Percentiles rank a stretch among this genome's conserved stretches.
Evolutionary conservation across 2,329 filamentous ascomycete genomes (phyloP).

Genomic region (Ceratocystiopsis sp.): DNA sequence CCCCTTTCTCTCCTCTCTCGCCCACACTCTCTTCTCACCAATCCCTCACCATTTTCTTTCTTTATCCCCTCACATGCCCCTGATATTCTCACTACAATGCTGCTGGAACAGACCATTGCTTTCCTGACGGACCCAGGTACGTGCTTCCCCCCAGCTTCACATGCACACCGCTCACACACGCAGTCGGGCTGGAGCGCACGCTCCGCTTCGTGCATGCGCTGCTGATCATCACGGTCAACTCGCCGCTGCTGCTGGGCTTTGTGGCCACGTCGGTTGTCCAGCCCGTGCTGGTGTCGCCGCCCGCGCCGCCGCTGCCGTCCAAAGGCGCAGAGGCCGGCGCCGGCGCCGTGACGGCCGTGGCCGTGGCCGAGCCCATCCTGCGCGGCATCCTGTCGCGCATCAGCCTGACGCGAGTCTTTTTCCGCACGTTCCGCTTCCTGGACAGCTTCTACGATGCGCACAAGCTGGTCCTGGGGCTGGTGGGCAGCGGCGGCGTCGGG

Average conservation of each 20-base stretch:
- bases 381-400: no score
- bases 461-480: slow-evolving; percentile 17
- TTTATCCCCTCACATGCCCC: neutral
- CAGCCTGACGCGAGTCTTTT: slow-evolving; percentile 38
- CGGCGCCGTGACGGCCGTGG: slow-evolving; percentile 12
- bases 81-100: neutral
- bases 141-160: slow-evolving; percentile 1
- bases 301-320: no score
- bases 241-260: slow-evolving; percentile 22
- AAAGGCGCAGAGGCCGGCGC: no score
- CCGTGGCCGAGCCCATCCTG: slow-evolving; percentile 17
- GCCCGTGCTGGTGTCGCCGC: no score
- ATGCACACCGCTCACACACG: no score
- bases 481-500: neutral
- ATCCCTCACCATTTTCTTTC: no score
- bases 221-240: slow-evolving; percentile 29
- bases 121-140: slow-evolving; percentile 31
- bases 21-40: no score
- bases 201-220: slow-evolving; percentile 39
- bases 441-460: slow-evolving; percentile 38
- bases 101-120: slow-evolving; percentile 21
- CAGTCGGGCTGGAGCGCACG: slow-evolving; percentile 43
- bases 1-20: neutral
- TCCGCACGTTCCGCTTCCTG: slow-evolving; percentile 53
- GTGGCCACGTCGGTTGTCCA: slow-evolving; percentile 6